A percentile compares a stretch with the other conserved stretches of the same genome.
Conservation (phyloP, 805 yeast genomes). For the Myxozyma melibiosi region DNA sequence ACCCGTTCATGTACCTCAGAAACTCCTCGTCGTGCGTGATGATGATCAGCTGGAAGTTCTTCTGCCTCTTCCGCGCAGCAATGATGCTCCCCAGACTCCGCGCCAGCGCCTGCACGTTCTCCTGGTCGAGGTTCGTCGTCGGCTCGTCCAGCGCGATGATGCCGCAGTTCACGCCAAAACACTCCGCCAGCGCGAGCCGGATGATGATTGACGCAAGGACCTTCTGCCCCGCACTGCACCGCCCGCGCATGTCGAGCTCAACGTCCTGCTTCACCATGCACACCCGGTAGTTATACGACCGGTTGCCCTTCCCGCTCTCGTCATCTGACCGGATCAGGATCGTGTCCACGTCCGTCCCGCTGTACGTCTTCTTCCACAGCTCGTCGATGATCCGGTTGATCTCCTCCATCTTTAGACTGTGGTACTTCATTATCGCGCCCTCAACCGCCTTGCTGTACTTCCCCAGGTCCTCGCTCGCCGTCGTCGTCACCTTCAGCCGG, state of each 20-base stretch:
- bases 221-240: slow-evolving; percentile 98
- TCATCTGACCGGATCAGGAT: slow-evolving; percentile 84
- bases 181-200: slow-evolving; percentile 88
- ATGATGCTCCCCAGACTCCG: slow-evolving; percentile 75
- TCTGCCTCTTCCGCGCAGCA: slow-evolving; percentile 70
- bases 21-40: slow-evolving; percentile 97
- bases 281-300: slow-evolving; percentile 42
- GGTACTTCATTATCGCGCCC: slow-evolving; percentile 90
- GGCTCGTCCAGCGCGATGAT: slow-evolving; percentile 97
- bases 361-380: slow-evolving; percentile 90
- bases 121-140: slow-evolving; percentile 90
- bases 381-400: slow-evolving; percentile 86
- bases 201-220: slow-evolving; percentile 91
- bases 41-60: slow-evolving; percentile 89
- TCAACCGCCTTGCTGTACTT: slow-evolving; percentile 86
- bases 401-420: slow-evolving; percentile 87
- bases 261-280: slow-evolving; percentile 92
- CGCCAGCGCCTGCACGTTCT: slow-evolving; percentile 86
- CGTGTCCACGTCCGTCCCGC: slow-evolving; percentile 93
- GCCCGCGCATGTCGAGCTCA: slow-evolving; percentile 95
- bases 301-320: slow-evolving; percentile 45
- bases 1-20: slow-evolving; percentile 80
- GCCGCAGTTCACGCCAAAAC: slow-evolving; percentile 94
- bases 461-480: slow-evolving; percentile 77
- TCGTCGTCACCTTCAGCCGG: slow-evolving; percentile 69